Conservation (phyloP, 129 eudicot genomes). For the carrot (Daucus carota) region DH1_v3.0 NC_030389.2:30904001-30904500, state of each 20-base stretch:
- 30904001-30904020: too few relatives aligned
- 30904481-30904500: neutral
- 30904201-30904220: neutral
- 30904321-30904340: slow-evolving; percentile 40
- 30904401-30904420: slow-evolving; percentile 12
- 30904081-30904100: too few relatives aligned
- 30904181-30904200: neutral
- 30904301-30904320: slow-evolving; percentile 78
- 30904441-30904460: too few relatives aligned
- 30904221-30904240: neutral
- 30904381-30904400: slow-evolving; percentile 20
- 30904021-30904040: too few relatives aligned
- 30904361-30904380: too few relatives aligned
- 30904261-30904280: slow-evolving; percentile 46
- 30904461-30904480: neutral
- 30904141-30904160: neutral
- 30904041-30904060: too few relatives aligned
- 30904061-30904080: too few relatives aligned
- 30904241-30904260: slow-evolving; percentile 6
- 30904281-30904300: slow-evolving; percentile 61
- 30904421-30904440: neutral
- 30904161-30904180: neutral
- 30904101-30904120: neutral
- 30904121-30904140: too few relatives aligned
- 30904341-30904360: too few relatives aligned